Conservation (phyloP, 2,329 filamentous ascomycete species). For the Fusarium phyllophilum region DNA sequence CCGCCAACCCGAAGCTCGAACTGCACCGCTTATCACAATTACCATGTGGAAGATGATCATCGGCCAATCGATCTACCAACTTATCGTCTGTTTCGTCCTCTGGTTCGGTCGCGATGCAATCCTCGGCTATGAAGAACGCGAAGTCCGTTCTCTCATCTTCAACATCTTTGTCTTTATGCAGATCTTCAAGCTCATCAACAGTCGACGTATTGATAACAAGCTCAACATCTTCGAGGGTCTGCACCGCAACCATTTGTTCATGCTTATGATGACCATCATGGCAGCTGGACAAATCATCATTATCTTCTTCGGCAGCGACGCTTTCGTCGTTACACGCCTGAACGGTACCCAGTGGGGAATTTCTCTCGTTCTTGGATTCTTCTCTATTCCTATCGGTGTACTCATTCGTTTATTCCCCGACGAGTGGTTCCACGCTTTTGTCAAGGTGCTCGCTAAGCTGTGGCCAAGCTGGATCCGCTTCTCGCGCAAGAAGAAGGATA, state of each 20-base stretch:
- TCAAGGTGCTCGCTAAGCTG: slow-evolving; percentile 14
- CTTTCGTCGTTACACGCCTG: slow-evolving; percentile 73
- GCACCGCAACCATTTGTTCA: slow-evolving; percentile 26
- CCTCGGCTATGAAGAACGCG: slow-evolving; percentile 59
- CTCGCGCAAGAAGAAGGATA: slow-evolving; percentile 28
- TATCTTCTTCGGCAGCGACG: slow-evolving; percentile 59
- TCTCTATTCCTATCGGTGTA: slow-evolving; percentile 80
- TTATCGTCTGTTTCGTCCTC: slow-evolving; percentile 66
- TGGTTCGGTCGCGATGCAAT: slow-evolving; percentile 67
- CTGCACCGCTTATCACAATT: slow-evolving; percentile 75
- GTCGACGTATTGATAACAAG: slow-evolving; percentile 78
- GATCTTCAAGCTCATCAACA: slow-evolving; percentile 76
- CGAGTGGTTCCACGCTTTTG: slow-evolving; percentile 49
- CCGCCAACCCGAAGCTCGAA: slow-evolving; percentile 66
- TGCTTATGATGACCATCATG: slow-evolving; percentile 48
- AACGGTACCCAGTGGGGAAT: slow-evolving; percentile 81
- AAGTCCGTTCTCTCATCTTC: slow-evolving; percentile 67
- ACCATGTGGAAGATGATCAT: slow-evolving; percentile 76
- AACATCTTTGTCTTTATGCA: slow-evolving; percentile 79
- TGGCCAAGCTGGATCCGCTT: slow-evolving; percentile 33
- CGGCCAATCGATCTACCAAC: slow-evolving; percentile 69
- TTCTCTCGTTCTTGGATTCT: slow-evolving; percentile 78
- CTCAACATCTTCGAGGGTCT: slow-evolving; percentile 88
- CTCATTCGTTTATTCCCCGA: slow-evolving; percentile 81
- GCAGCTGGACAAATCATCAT: slow-evolving; percentile 35